Evolutionary conservation across 2,329 filamentous ascomycete species (phyloP), one percentile per base, ranked within the genome.

Genomic region (Aureobasidium sp.): DNA sequence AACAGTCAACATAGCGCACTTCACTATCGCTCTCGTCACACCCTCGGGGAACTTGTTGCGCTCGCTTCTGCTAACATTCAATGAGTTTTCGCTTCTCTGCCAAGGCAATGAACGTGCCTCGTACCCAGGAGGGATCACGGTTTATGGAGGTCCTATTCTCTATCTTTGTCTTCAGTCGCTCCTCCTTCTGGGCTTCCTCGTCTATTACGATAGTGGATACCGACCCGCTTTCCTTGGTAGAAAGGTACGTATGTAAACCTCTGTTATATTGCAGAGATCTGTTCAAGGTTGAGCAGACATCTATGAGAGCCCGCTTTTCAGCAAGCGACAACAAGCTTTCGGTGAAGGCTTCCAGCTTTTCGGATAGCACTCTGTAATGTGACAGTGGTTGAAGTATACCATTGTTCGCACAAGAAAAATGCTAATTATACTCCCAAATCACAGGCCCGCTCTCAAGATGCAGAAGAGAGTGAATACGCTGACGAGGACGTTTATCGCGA

Each of bases 121-220:
- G 0, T 86, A 89, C 64, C 89, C 91, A 0, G 87, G 84, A 7
- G 83, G 80, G 4, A 83, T 96, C 33, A 79, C 80, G 0, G 81
- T 87, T 29, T 96, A 91, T 67, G 92, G 92, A 31, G 89, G 89
- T 0, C 90, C 90, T 0, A 93, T 96, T 37, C 73, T 94, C 0
- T 96, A 95, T 70, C 81, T 96, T 1, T 80, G 90, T 53, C 50
- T 91, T 0, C 92, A 96, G 69, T 83, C 84, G 0, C 71, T 89
- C 25, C 62, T 89, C 17, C 77, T 94, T 1, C 91, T 95, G 65
- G 76, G 79, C 0, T 73, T 91, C 15, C 78, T 96, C 0, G 78
- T 96, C 15, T 93, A 87, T 86, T 82, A 87, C 68, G 92, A 96
- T 68, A 86, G 87, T 59, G 90, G 90, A 4, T 79, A 75, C 65